Percentiles rank a stretch among this genome's conserved stretches.
phyloP scores from a whole-genome alignment of 148 eudicot genomes.

The Nyssa sinensis region DNA sequence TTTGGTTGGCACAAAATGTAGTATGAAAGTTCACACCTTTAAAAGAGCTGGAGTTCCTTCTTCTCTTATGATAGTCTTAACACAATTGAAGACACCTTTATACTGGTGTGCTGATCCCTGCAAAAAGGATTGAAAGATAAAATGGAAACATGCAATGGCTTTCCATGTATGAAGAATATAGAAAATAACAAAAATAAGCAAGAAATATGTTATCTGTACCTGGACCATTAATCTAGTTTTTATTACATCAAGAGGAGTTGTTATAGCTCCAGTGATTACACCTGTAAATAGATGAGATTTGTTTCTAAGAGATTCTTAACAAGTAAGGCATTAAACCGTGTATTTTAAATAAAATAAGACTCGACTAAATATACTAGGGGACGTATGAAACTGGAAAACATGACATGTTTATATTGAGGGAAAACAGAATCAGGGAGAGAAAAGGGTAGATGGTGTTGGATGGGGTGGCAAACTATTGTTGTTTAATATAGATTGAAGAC shows the following conservation, averaged over 20 bases:
- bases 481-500: no score
- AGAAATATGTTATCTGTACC: slow-evolving; percentile 32
- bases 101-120: slow-evolving; percentile 75
- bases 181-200: neutral
- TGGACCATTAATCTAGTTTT: slow-evolving; percentile 90
- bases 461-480: no score
- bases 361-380: no score
- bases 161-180: neutral
- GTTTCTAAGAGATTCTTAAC: neutral
- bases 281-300: slow-evolving; percentile 39
- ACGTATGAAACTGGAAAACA: no score
- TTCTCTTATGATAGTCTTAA: slow-evolving; percentile 58
- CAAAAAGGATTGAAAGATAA: slow-evolving; percentile 8
- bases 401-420: no score
- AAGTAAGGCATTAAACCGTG: neutral
- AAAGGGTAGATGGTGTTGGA: no score
- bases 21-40: slow-evolving; percentile 45
- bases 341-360: neutral
- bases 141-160: neutral
- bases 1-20: neutral
- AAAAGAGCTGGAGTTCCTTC: slow-evolving; percentile 69
- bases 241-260: slow-evolving; percentile 89
- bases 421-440: no score
- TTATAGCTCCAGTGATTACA: slow-evolving; percentile 79
- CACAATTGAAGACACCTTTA: slow-evolving; percentile 66